These are phyloP conservation scores for Mangifera indica DNA, from an alignment of 345 rosid genomes.

Conservation along the genomic window DNA sequence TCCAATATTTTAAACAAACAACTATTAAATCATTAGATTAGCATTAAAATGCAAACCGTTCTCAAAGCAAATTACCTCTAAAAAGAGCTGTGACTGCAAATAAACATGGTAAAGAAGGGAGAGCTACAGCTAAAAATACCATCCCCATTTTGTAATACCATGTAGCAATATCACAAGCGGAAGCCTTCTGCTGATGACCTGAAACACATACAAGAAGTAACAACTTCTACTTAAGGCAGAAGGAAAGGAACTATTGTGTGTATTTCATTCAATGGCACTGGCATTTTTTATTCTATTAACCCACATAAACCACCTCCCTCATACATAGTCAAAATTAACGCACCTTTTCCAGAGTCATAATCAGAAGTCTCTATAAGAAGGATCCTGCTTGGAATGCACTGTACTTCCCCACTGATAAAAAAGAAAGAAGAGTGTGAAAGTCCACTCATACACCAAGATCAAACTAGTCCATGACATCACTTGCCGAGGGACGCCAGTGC, in stretches of 20 bases:
- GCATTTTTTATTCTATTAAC: not conserved
- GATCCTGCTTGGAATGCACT: conserved; percentile 47
- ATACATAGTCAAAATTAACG: not conserved
- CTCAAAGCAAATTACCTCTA: conserved; percentile 46
- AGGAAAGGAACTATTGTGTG: not conserved
- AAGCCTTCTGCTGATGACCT: conserved; percentile 68
- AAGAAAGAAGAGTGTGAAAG: conserved; percentile 61
- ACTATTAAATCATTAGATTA: not conserved
- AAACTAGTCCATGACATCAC: conserved; percentile 91
- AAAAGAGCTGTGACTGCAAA: conserved; percentile 84
- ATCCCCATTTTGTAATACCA: conserved; percentile 76
- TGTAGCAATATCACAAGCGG: conserved; percentile 49
- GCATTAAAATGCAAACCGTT: not conserved
- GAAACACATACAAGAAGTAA: conserved; percentile 17
- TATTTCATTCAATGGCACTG: not conserved
- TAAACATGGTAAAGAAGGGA: conserved; percentile 68
- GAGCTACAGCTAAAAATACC: conserved; percentile 59
- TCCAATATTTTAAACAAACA: not conserved
- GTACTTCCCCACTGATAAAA: conserved; percentile 60
- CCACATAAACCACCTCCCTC: not conserved
- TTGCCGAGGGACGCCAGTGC: conserved; percentile 57
- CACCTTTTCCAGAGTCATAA: conserved; percentile 79
- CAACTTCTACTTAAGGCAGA: conserved; percentile 2
- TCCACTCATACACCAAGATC: conserved; percentile 85
- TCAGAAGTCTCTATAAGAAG: conserved; percentile 41